Evolutionary conservation across 2,329 filamentous ascomycete genomes (phyloP), one percentile per base, ranked within the genome.

Genomic region (Fusarium sp.): DNA sequence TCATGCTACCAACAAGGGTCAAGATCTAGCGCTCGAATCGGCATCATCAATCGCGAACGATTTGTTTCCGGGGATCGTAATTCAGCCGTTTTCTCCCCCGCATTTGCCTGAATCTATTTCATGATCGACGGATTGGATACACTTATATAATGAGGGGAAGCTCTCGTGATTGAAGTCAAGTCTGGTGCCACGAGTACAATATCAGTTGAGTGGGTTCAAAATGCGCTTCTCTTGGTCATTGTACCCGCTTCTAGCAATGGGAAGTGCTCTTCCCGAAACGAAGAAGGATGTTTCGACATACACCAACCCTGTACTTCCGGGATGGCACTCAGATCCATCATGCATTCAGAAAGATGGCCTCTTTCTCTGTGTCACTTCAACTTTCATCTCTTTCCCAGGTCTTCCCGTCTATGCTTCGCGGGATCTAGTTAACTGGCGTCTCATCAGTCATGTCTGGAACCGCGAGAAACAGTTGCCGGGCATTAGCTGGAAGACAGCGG

Each of bases 401-500:
- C 79, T 89, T 10, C 87, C 87, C 0, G 83, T 90, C 26, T 85
- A 89, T 73, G 85, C 86, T 5, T 87, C 84, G n/a, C 84, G 82
- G 60, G 87, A 89, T 73, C 76, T 90, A 24, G 72, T 82, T 22
- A 84, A 85, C 59, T 90, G 87, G 87, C 86, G 84, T 63, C 81
- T 85, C 13, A 75, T 80, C 57, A 82, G 82, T 61, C 83, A 85
- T 44, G 84, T 80, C 7, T 82, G 83, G 75, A 83, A 79, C 56
- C 81, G 83, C 8, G 80, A 85, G 41, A 74, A 78, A 1, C 85
- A 86, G 70, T 80, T 87, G 7, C 83, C 84, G 0, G 81, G 80
- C 5, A 64, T 81, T 6, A 77, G 75, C 15, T 79, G 75, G 60
- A 79, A 81, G 6, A 75, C 76, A 0, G 77, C 69, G 0, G 80